Conservation (phyloP, 306 rosid species). For the Quercus aquifolioides region DNA sequence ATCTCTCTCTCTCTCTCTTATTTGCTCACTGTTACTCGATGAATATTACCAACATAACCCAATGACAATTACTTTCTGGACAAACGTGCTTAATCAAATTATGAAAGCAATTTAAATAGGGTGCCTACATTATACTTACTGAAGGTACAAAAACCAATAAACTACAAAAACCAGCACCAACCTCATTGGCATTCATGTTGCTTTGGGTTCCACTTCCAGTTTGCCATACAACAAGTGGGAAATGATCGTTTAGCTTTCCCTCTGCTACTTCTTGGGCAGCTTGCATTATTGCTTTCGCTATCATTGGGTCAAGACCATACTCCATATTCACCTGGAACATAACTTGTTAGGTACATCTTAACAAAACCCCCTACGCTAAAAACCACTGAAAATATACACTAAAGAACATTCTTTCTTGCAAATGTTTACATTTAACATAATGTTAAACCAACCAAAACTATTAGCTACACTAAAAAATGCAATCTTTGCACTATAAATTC, state of each 20-base stretch:
- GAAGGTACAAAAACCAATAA: not conserved
- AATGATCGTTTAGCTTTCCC: slow-evolving; percentile 90
- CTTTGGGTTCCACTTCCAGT: slow-evolving; percentile 99
- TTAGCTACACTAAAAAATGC: not conserved
- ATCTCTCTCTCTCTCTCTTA: not conserved
- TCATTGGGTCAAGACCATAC: slow-evolving; percentile 80
- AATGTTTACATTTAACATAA: too few species aligned
- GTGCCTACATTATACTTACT: not conserved
- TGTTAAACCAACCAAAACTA: too few species aligned
- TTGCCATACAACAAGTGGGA: slow-evolving; percentile 99
- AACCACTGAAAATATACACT: not conserved
- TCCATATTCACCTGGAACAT: slow-evolving; percentile 75
- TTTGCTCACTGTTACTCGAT: not conserved
- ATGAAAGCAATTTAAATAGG: not conserved
- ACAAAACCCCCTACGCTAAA: not conserved
- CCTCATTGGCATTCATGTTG: slow-evolving; percentile 99
- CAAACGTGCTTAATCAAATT: not conserved
- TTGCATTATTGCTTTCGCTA: slow-evolving; percentile 86
- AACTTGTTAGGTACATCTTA: not conserved
- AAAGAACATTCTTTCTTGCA: too few species aligned
- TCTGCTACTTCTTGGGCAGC: slow-evolving; percentile 98
- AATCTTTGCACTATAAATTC: not conserved
- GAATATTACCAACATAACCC: not conserved
- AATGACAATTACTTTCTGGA: not conserved
- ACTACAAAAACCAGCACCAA: slow-evolving; percentile 3